phyloP scores from a whole-genome alignment of 164 flowering plant genomes.

The grape (Vitis vinifera) region ASM3070453v1 NC_081809.1:784501-785000 shows the following conservation, averaged over 20 bases:
- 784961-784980: slow-evolving; percentile 66
- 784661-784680: too few relatives aligned
- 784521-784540: too few relatives aligned
- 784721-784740: background rate
- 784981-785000: slow-evolving; percentile 64
- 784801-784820: slow-evolving; percentile 62
- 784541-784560: too few relatives aligned
- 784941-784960: slow-evolving; percentile 82
- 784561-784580: too few relatives aligned
- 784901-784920: slow-evolving; percentile 72
- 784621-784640: too few relatives aligned
- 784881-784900: slow-evolving; percentile 74
- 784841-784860: slow-evolving; percentile 78
- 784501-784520: too few relatives aligned
- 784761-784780: slow-evolving; percentile 71
- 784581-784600: too few relatives aligned
- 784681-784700: background rate
- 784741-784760: slow-evolving; percentile 69
- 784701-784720: background rate
- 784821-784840: slow-evolving; percentile 86
- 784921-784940: slow-evolving; percentile 56
- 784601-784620: too few relatives aligned
- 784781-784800: slow-evolving; percentile 78
- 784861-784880: slow-evolving; percentile 69
- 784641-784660: too few relatives aligned